These are phyloP conservation scores for Carex sylvatica DNA, from an alignment of 202 grass and related monocot genomes.

Conservation along the genomic window DNA sequence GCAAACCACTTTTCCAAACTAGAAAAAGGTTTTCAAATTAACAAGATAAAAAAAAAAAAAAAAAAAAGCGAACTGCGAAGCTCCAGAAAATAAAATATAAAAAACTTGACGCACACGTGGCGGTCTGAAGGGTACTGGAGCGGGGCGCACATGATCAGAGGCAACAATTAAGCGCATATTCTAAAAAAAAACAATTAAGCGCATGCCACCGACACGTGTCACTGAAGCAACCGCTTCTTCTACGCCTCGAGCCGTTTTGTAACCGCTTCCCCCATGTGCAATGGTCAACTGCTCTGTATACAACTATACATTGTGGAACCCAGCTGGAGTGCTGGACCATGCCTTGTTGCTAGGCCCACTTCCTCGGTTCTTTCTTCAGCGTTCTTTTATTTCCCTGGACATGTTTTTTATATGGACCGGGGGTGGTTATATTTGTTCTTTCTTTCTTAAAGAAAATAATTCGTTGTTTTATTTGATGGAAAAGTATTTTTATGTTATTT, in stretches of 20 bases:
- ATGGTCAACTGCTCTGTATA: conserved; percentile 10
- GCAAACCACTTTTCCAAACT: neutral
- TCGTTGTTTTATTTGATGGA: neutral
- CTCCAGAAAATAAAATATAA: neutral
- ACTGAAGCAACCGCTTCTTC: conserved; percentile 1
- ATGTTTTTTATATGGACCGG: neutral
- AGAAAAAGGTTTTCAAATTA: neutral
- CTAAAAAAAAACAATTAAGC: too few species aligned
- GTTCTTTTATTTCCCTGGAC: neutral
- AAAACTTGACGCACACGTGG: neutral
- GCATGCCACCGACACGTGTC: conserved; percentile 3
- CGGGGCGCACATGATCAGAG: neutral
- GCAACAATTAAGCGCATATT: neutral
- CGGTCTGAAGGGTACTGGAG: neutral
- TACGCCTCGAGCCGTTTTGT: conserved; percentile 24
- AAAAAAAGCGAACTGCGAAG: too few species aligned
- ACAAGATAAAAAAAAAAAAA: neutral
- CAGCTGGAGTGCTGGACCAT: neutral
- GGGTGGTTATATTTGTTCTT: too few species aligned
- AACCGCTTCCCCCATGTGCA: conserved; percentile 27
- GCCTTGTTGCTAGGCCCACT: neutral
- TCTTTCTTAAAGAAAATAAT: neutral
- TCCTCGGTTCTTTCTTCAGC: neutral
- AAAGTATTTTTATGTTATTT: neutral
- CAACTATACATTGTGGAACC: conserved; percentile 13